Base-by-base conservation (phyloP, 192 early-diverging fungal genomes). In the Coemansia sp. region DNA sequence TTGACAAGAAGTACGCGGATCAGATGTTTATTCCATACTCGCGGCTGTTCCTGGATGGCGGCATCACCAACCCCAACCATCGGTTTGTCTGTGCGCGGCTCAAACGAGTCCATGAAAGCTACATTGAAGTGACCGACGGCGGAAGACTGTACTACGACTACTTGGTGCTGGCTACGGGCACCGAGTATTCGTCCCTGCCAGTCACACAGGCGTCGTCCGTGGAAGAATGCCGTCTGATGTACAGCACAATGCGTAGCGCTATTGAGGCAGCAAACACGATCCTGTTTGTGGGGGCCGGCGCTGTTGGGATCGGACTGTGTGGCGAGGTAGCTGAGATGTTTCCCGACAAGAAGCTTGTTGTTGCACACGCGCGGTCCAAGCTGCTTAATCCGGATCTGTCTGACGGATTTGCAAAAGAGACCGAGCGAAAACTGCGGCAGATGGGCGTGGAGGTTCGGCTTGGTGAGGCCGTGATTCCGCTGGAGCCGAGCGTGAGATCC, bases 231-330 rank as follows among this genome's bases (percentile, higher is more conserved):
- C 64, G 65, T 9, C 37, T 51, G 19, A 63, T 79, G 52, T 75
- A 80, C 41, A 72, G 74, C 6, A 39, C 66, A 10, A 79, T 79
- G 77, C 63, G 68, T 4, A 41, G 51, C 1, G 83, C 84, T 4
- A 77, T 91, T 52, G 83, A 84, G 22, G 56, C 60, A 13, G 85
- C 88, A 6, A 71, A 76, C 9, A 74, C 71, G 5, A 76, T 90
- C 57, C 64, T 90, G 21, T 80, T 93, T 64, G 74, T 93, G 36
- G 91, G 91, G 8, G 91, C 89, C 18, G 91, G 91, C 15, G 85
- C 86, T 11, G 84, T 78, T 16, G 87, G 86, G 2, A 74, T 85
- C 2, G 87, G 86, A 11, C 52, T 87, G 62, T 84, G 80, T 10
- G 86, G 85, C 8, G 87, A 88, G 57, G 84, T 88, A 61, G 85